Evolutionary conservation across 306 rosid species (phyloP).

Genomic region (Phaseolus lunatus): DNA sequence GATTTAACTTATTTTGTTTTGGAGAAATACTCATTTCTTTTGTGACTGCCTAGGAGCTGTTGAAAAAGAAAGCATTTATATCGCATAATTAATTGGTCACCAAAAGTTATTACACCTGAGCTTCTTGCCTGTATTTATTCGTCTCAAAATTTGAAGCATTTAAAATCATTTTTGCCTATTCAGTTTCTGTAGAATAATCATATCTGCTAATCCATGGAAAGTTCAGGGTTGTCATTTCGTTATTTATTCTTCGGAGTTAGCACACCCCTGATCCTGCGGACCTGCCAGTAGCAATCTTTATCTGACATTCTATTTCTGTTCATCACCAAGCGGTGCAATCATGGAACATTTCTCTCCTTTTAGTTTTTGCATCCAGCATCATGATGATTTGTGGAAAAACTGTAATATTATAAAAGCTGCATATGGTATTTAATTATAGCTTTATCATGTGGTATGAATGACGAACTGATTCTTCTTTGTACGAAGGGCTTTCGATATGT

Average conservation of each 20-base stretch:
- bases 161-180: conserved; percentile 21
- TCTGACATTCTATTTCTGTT: conserved; percentile 29
- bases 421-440: conserved; percentile 29
- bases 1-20: neutral
- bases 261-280: conserved; percentile 11
- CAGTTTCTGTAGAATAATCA: conserved; percentile 20
- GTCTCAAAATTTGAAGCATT: conserved; percentile 12
- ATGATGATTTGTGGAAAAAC: conserved; percentile 19
- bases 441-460: conserved; percentile 40
- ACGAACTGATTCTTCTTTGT: conserved; percentile 40
- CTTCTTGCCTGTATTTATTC: conserved; percentile 32
- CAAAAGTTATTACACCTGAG: neutral
- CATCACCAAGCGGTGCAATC: conserved; percentile 42
- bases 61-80: neutral
- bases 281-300: conserved; percentile 5
- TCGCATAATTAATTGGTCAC: neutral
- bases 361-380: conserved; percentile 39
- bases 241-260: conserved; percentile 27
- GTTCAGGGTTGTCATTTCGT: conserved; percentile 1
- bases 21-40: neutral
- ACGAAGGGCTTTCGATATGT: conserved; percentile 86
- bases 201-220: conserved; percentile 13
- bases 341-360: conserved; percentile 24
- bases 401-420: conserved; percentile 22
- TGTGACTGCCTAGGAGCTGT: neutral